Evolutionary conservation across 495 filamentous ascomycete species (phyloP), one percentile per base, ranked within the genome.

Genomic region (Talaromyces stipitatus): DNA sequence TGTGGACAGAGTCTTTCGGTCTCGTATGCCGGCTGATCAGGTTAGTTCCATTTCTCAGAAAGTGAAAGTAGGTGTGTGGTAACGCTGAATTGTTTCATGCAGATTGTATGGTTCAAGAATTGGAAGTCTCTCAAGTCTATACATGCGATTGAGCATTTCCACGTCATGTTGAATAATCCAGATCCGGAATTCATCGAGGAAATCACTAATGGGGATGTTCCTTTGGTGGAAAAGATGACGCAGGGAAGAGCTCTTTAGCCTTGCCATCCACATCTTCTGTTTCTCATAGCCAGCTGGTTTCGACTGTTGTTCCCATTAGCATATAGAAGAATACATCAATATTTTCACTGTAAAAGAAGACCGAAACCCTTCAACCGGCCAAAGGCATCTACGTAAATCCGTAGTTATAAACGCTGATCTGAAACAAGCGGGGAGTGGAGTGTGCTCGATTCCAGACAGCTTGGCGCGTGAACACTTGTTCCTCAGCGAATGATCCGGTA

Each of bases 61-160:
- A 2, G 24, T 54, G 27, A 10, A 22, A n/a, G 30, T 38, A 6
- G 14, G 27, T 26, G 28, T 14, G 24, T 30, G 27, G 24, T 51
- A 20, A 30, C 5, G 14, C 12, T 41, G n/a, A 5, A 6, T 45
- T 14, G 16, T 6, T 45, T 28, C 4, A 18, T 30, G 27, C 57
- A 89, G 84, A 83, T 91, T 32, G 78, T 88, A 45, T 96, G 90
- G 90, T 95, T 95, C 75, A 91, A 87, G 76, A 95, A 95, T 64
- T 95, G 90, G 90, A 78, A 73, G 52, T 80, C 79, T 2, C 72
- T 96, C 58, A 95, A 95, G 69, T 87, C 82, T 2, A 81, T 96
- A 11, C 82, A 89, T 59, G 82, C 87, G n/a, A 81, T 95, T n/a
- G 91, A 96, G 76, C 91, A 96, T 65, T 94, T 96, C 69, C 91